Evolutionary conservation across 495 filamentous ascomycete genomes (phyloP), one percentile per base, ranked within the genome.

Genomic region (Podospora pseudopauciseta): DNA sequence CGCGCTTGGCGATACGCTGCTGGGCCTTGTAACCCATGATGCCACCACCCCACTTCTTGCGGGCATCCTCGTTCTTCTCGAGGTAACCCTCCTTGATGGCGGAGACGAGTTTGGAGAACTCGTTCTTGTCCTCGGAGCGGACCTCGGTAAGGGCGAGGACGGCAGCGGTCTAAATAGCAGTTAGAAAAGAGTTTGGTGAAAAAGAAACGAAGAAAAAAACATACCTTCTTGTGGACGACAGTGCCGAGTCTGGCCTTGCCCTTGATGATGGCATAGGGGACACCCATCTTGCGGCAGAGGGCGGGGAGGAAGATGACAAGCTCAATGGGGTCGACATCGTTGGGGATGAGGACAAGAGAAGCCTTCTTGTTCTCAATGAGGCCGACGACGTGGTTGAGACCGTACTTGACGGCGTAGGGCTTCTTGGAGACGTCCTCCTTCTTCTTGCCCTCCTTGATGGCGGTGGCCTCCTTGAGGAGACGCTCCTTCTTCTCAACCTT

Each of bases 361-460:
- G 96, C 94, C 90, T 99, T 99, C 92, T 98, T 99, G 87, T 97
- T 98, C 90, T 99, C 96, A 79, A 99, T 94, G 72, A 99, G 88
- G 70, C 95, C 96, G 73, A 99, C 96, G 76, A 99, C 95, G 87
- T 99, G 96, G 89, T 99, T 99, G 75, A 99, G 89, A 84, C 96
- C 96, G 83, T 96, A 98, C 89, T 99, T 98, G 87, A 94, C 95
- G 76, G 91, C 85, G 83, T 97, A 98, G 75, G 95, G 95, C 90
- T 99, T 99, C 92, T 98, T 98, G 90, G 87, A 91, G 76, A 96
- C 94, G 80, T 97, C 95, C 87, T 98, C 96, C 91, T 98, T 98
- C 90, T 97, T 98, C 90, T 97, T 96, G 81, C 96, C 96, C 81
- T 98, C 93, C 79, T 91, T 86, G 79, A 98, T 89, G 73, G 94